These are phyloP conservation scores for Schizosaccharomyces octosporus DNA, from an alignment of 805 yeast genomes.

Conservation along the genomic window DNA sequence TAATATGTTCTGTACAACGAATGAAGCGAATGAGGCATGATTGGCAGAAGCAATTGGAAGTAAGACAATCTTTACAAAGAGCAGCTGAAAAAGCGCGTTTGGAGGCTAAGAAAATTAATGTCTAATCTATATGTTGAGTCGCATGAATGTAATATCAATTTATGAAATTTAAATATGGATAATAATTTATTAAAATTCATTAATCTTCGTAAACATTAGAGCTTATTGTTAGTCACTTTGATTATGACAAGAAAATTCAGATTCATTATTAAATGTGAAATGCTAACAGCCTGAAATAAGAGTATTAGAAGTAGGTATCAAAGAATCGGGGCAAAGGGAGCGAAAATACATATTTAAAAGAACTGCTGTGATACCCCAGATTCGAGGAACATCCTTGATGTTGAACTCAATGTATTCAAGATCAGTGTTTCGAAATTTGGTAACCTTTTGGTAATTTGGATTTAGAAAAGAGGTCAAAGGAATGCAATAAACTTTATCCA, in stretches of 20 bases:
- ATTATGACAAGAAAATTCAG: background rate
- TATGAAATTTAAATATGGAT: too few species aligned
- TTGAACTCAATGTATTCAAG: background rate
- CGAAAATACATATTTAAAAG: background rate
- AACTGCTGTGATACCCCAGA: background rate
- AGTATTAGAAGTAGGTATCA: background rate
- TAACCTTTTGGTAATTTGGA: background rate
- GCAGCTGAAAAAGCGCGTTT: background rate
- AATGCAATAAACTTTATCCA: background rate
- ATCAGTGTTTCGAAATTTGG: background rate
- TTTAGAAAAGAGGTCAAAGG: background rate
- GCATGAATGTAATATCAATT: too few species aligned
- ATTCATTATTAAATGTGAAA: too few species aligned
- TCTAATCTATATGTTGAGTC: too few species aligned
- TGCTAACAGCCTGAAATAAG: too few species aligned
- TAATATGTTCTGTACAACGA: constrained; percentile 13
- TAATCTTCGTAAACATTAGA: background rate
- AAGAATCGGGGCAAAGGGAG: background rate
- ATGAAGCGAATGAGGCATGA: constrained; percentile 10
- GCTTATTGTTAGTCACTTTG: background rate
- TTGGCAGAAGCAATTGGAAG: background rate
- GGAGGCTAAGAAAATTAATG: too few species aligned
- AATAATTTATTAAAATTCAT: too few species aligned
- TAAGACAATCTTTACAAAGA: background rate
- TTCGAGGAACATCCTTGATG: background rate